Conservation (phyloP, 345 rosid genomes). For the Cardiospermum halicacabum region DNA sequence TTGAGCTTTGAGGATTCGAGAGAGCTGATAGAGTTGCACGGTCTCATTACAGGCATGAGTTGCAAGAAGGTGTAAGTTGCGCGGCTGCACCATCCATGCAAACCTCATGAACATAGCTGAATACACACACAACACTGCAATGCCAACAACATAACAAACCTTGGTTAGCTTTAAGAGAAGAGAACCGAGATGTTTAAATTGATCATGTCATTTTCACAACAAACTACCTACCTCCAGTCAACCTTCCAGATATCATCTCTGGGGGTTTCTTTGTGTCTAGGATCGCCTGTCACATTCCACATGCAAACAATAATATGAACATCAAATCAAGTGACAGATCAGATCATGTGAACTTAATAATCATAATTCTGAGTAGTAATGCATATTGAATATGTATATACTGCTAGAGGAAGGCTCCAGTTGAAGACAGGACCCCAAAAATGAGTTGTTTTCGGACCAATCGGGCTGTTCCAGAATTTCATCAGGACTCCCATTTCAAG, state of each 20-base stretch:
- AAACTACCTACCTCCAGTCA: slow-evolving; percentile 31
- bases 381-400: slow-evolving; percentile 15
- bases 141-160: background rate
- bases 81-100: slow-evolving; percentile 53
- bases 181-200: background rate
- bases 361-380: background rate
- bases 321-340: background rate
- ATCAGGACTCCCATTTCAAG: slow-evolving; percentile 12
- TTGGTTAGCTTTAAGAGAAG: background rate
- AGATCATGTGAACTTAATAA: too few species aligned
- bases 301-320: background rate
- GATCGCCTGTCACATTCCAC: slow-evolving; percentile 13
- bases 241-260: slow-evolving; percentile 29
- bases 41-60: slow-evolving; percentile 48
- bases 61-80: slow-evolving; percentile 40
- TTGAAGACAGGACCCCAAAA: slow-evolving; percentile 51
- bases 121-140: slow-evolving; percentile 46
- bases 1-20: slow-evolving; percentile 28
- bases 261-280: slow-evolving; percentile 35
- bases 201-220: background rate
- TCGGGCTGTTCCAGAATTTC: slow-evolving; percentile 37
- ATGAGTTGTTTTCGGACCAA: slow-evolving; percentile 56
- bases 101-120: slow-evolving; percentile 55
- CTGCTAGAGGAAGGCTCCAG: slow-evolving; percentile 44
- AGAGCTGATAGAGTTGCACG: slow-evolving; percentile 46